Conservation (phyloP, 257 asterid genomes). For the Solanum neorickii region DNA sequence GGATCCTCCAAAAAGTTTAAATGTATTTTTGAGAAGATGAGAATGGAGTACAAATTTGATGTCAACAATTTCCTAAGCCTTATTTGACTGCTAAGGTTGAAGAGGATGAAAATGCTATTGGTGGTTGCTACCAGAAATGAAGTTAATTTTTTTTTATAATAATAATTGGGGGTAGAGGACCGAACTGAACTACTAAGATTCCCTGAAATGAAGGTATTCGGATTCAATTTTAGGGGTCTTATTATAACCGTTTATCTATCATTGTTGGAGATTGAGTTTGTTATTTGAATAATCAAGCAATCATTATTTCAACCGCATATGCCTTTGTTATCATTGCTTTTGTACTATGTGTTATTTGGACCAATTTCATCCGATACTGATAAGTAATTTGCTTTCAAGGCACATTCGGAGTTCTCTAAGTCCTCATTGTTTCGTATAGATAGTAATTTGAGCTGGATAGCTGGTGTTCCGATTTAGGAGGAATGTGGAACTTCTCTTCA, state of each 20-base stretch:
- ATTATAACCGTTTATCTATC: neutral
- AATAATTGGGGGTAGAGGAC: neutral
- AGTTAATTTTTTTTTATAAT: conserved; percentile 3
- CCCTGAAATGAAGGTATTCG: neutral
- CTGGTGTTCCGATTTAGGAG: neutral
- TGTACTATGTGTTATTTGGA: neutral
- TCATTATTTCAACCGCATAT: neutral
- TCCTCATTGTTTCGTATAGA: neutral
- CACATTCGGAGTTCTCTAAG: neutral
- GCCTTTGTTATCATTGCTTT: neutral
- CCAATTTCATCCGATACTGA: neutral
- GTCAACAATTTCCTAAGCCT: conserved; percentile 52
- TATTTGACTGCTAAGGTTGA: conserved; percentile 44
- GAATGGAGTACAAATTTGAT: conserved; percentile 60
- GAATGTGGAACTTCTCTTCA: neutral
- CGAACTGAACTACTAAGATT: neutral
- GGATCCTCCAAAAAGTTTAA: too few species aligned
- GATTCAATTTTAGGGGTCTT: neutral
- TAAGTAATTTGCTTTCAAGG: neutral
- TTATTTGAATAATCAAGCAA: neutral
- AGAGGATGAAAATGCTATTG: conserved; percentile 57
- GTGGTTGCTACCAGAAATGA: conserved; percentile 73
- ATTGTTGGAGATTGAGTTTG: neutral
- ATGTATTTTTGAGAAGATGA: conserved; percentile 40
- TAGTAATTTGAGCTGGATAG: neutral